Conservation (phyloP, 2,329 filamentous ascomycete genomes). For the Aspergillus calidoustus region DNA sequence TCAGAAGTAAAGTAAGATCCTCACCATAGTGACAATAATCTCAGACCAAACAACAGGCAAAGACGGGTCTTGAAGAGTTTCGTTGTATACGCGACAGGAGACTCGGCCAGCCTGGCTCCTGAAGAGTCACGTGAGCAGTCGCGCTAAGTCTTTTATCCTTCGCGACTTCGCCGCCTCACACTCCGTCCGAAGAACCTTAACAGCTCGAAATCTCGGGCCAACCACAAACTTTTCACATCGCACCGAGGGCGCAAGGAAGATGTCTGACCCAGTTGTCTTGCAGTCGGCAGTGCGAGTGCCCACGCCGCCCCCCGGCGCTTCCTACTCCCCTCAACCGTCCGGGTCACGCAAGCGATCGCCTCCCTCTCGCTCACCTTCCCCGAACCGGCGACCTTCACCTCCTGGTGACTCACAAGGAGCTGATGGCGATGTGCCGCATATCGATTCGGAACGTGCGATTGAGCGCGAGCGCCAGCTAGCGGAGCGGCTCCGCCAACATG, state of each 20-base stretch:
- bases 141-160: constrained; percentile 29
- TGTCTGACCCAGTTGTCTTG: constrained; percentile 53
- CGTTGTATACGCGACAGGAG: constrained; percentile 14
- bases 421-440: constrained; percentile 50
- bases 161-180: constrained; percentile 30
- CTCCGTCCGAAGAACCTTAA: constrained; percentile 19
- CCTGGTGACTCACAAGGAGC: constrained; percentile 42
- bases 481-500: constrained; percentile 59
- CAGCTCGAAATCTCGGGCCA: constrained; percentile 12
- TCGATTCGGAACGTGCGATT: constrained; percentile 55
- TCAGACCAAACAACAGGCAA: constrained; percentile 3
- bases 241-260: constrained; percentile 27
- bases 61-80: constrained; percentile 3
- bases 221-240: constrained; percentile 13
- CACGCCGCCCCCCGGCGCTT: constrained; percentile 56
- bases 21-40: constrained; percentile 34
- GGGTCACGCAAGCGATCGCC: constrained; percentile 62
- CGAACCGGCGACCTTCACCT: constrained; percentile 55
- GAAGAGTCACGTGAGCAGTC: constrained; percentile 21
- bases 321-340: constrained; percentile 53
- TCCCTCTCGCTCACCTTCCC: constrained; percentile 58
- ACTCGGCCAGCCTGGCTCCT: constrained; percentile 28
- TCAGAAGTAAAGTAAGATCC: background rate
- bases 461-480: constrained; percentile 56
- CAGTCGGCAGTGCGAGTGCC: constrained; percentile 64